Evolutionary conservation across 1,284 basidiomycete genomes (phyloP), one percentile per base, ranked within the genome.

Genomic region (Cystobasidium slooffiae): DNA sequence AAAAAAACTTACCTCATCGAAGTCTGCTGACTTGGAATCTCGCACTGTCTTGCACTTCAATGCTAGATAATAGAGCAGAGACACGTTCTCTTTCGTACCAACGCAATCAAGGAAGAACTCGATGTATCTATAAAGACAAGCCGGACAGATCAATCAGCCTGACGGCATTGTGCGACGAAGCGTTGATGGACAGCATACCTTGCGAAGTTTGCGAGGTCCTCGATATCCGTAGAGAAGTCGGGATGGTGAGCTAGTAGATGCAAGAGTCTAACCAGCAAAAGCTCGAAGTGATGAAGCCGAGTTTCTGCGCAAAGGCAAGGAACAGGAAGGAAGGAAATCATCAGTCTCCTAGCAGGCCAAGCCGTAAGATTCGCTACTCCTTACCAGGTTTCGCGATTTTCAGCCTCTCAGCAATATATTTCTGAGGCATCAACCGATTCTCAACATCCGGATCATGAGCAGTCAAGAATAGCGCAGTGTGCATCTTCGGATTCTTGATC

Each of bases 211-310:
- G 69, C 64, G 49, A 75, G 49, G 75, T 22, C 56, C 4, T 65
- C 68, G 0, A 62, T 49, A 9, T 75, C 67, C 41, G 53, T 44
- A 51, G 18, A 31, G 79, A 94, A 94, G 82, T 99, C 96, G 1
- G 96, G 95, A 82, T 99, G 96, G 81, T 97, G 94, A 0, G 94
- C 91, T 1, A 99, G 85, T 0, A 96, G 82, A 80, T 95, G 91
- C 6, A 99, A 85, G 16, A 98, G 83, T 5, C 94, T 89, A 43
- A 94, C 88, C 78, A 98, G 91, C 0, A 90, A 88, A 74, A 90
- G 84, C 80, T 98, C 96, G 72, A 96, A 87, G 59, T 88, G 83
- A 31, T 88, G 85, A 9, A 93, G 84, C 51, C 87, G 86, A 31
- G 87, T 79, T n/a, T 85, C 89, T 88, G 79, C 18, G 3, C 65